Base-by-base conservation (phyloP, 1,284 basidiomycete species). In the Ustilago trichophora region DNA sequence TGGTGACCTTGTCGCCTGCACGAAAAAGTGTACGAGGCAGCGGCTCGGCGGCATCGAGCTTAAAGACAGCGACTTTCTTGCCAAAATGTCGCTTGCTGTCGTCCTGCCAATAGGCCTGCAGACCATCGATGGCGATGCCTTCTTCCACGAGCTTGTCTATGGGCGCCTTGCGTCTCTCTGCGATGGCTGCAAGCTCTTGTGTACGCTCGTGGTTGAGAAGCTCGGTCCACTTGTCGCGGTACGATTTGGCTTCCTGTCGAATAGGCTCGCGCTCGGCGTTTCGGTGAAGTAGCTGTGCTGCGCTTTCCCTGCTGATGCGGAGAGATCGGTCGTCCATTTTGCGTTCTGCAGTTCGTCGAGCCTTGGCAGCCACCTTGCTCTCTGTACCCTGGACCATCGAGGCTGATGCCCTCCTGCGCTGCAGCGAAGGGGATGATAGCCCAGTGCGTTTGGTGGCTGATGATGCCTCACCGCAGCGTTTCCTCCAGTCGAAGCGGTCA, bases 81-180 rank as follows among this genome's bases (percentile, higher is more conserved):
- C 73, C 75, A 56, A 70, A 74, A 35, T 72, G 69, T 26, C 68
- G 65, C 6, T 46, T 50, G 29, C 48, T 67, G 34, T 63, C 51
- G 21, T 60, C 59, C 32, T 75, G 75, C 77, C 77, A 79, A 38
- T 77, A 79, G 2, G 64, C 77, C 49, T 70, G 66, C 38, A 79
- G 59, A 2, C 67, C 73, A 16, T 76, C 69, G 22, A 79, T 44
- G 24, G 77, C 67, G 15, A 74, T 54, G 32, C 74, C 74, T 33
- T 67, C 63, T 35, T 71, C 50, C 16, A 62, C 36, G 19, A 73
- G 66, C 55, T 67, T 66, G 25, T 64, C 47, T 19, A 73, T 48
- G 11, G 74, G 74, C 21, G 65, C 52, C 36, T 58, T 55, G 40
- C 73, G 71, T 34, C 64, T 55, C 53, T 73, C 64, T 19, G 54